Conservation (phyloP, 1,284 basidiomycete species). For the Cutaneotrichosporon sp. region DNA sequence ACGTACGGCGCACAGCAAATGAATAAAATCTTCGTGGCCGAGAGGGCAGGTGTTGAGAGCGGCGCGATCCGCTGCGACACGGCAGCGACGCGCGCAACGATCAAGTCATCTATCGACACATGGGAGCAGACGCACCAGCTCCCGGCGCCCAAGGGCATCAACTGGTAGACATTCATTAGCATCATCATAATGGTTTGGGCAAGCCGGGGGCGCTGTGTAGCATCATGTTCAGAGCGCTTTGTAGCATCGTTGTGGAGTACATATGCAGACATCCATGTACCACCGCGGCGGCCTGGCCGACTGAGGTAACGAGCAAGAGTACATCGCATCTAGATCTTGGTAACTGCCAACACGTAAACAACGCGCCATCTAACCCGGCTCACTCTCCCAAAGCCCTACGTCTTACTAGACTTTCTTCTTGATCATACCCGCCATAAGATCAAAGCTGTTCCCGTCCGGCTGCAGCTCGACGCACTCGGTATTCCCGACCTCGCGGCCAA, state of each 20-base stretch:
- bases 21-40: slow-evolving; percentile 67
- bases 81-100: slow-evolving; percentile 36
- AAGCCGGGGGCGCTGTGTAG: background rate
- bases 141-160: slow-evolving; percentile 20
- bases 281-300: background rate
- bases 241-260: background rate
- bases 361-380: background rate
- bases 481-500: slow-evolving; percentile 37
- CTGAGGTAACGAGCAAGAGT: background rate
- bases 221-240: background rate
- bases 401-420: slow-evolving; percentile 58
- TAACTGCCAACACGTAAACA: too few relatives aligned
- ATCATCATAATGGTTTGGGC: background rate
- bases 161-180: background rate
- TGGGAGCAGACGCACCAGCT: slow-evolving; percentile 19
- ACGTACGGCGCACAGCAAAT: slow-evolving; percentile 72
- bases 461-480: slow-evolving; percentile 63
- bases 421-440: slow-evolving; percentile 88
- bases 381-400: background rate
- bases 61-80: slow-evolving; percentile 40
- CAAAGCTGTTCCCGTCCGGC: slow-evolving; percentile 96
- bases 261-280: background rate
- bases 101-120: slow-evolving; percentile 32
- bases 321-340: too few relatives aligned
- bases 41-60: slow-evolving; percentile 58